Evolutionary conservation across 2,329 filamentous ascomycete species (phyloP), one percentile per base, ranked within the genome.

Genomic region (Colletotrichum chlorophyti): DNA sequence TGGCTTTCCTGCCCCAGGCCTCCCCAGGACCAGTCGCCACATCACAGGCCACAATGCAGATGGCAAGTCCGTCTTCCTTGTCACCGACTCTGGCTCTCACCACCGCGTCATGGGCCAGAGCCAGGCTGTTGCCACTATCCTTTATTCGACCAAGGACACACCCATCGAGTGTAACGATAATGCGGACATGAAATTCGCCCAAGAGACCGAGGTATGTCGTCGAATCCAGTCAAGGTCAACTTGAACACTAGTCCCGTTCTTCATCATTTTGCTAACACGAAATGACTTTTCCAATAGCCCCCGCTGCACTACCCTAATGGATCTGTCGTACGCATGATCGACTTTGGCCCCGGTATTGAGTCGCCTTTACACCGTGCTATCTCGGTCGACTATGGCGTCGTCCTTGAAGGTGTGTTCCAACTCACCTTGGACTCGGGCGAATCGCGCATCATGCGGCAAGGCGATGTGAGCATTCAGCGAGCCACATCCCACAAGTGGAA

Each of bases 401-500:
- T 79, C 7, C 61, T 80, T 2, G 76, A 79, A 53, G 78, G 78
- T 0, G 67, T 71, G 58, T 63, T 80, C 27, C 76, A 79, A 62
- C 68, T 78, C 69, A 40, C 74, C 9, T 55, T 80, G 15, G 78
- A 79, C 58, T 71, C 70, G n/a, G 76, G 77, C 7, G 75, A 76
- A 31, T 69, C 58, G 41, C 66, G 67, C 27, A 29, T 69, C 10
- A 68, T 80, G 70, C 64, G 70, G 45, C 68, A 70, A 27, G 77
- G 78, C 3, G 77, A 80, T 64, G 68, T 79, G 21, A 72, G 72
- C 14, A 74, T 80, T 17, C 77, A 80, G 64, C 66, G 78, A 43
- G 76, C 68, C 6, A 78, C 75, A 10, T 74, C 71, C 64, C 76
- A 79, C 65, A 70, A 67, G 15, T 78, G 76, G 76, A 63, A 66